Evolutionary conservation across 176 grass and related monocot genomes (phyloP), one percentile per base, ranked within the genome.

Genomic region (Bothriochloa decipiens): DNA sequence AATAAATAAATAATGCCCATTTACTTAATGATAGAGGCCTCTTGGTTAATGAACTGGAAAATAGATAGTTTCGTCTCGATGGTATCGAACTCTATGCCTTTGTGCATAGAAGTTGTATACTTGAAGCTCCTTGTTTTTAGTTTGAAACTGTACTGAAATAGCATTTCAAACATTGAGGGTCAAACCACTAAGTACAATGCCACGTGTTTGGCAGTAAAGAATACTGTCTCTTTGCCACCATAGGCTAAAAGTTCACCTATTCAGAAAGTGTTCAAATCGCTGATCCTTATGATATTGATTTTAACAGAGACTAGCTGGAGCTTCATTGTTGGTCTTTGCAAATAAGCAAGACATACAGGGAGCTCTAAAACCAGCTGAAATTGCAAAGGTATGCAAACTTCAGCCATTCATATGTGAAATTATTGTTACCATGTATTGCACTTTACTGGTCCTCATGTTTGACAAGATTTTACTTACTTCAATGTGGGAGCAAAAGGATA

Each of bases 331-430:
- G 85, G 85, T 98, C 62, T 98, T 95, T 91, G 95, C 95, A 87
- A 95, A 98, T 86, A 98, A 98, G 65, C 95, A 95, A 91, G 95
- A 95, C 71, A 98, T 98, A 61, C 95, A 95, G 72, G 95, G 95
- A 80, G 91, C 92, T 73, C 89, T 91, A 41, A 93, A 98, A 79
- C 91, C 95, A 62, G 71, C 41, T 80, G 95, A 98, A 82, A 95
- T 98, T 62, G 95, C 88, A 22, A 97, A 97, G 82, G 95, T 97
- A 82, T 81, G 88, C 23, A 67, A 70, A 85, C 43, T 64, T 84
- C 33, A 18, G 46, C 72, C 46, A 26, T 79, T 9, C 14, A 49
- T 77, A 17, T 76, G 70, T 65, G 1, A 65, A 37, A 68, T 66
- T 15, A 55, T 16, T 46, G 12, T 57, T 67, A 28, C 16, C 45